Evolutionary conservation across 1,284 basidiomycete species (phyloP), one percentile per base, ranked within the genome.

Genomic region (Marasmius sp.): DNA sequence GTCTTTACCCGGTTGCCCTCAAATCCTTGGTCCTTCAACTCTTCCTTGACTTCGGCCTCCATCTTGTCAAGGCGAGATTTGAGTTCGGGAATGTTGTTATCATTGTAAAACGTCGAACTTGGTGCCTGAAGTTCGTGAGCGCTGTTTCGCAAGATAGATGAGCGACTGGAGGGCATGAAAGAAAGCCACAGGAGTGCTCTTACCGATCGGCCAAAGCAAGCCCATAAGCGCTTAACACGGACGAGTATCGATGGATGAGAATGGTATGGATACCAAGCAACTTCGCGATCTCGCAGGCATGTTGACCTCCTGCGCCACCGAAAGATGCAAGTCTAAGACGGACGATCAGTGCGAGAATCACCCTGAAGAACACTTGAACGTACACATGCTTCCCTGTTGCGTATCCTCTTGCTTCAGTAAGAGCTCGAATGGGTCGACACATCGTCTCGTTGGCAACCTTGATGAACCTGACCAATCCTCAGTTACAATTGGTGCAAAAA

Each of bases 401-500:
- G 74, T 94, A 88, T 5, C 96, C 95, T 53, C 93, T 80, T 0
- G 93, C 94, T 75, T 97, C 96, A 0, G 95, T 98, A 63, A 98
- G 75, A 1, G 95, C 89, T 7, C 95, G 87, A 63, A 98, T 97
- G 1, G 95, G 96, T 50, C 95, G 81, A 67, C 90, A 92, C 95
- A 97, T 97, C 0, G 92, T 93, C 77, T 95, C 93, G 65, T 95
- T 95, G 11, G 93, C 93, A n/a, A 95, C 91, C 70, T 93, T 93
- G 78, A 96, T 91, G 73, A 95, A 96, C 1, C 91, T 92, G 57
- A 43, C n/a, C 33, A 2, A 14, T 18, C 49, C 48, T 57, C 38
- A 57, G 16, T n/a, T n/a, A n/a, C n/a, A n/a, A n/a, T n/a, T n/a
- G 16, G 34, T 14, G 37, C 16, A 12, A 10, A 18, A 52, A 57